Base-by-base conservation (phyloP, 2,329 filamentous ascomycete species). In the Fusarium virguliforme region DNA sequence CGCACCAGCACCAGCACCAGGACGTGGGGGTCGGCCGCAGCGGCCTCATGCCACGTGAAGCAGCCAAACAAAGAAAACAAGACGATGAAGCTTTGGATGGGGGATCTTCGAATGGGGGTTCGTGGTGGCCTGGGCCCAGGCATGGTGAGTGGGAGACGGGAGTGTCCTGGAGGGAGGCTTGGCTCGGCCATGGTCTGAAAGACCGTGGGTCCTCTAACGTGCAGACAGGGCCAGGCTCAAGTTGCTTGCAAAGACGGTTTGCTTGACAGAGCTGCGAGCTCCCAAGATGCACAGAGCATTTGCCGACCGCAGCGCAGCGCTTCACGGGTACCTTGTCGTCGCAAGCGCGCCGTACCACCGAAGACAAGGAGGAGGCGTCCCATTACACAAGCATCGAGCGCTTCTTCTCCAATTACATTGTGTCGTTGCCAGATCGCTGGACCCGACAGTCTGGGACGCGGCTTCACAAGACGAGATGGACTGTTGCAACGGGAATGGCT, bases 381-480 rank as follows among this genome's bases (percentile, higher is more conserved):
- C n/a, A 60, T 53, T 51, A 67, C 68, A 63, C 60, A 69, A 37
- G 24, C 37, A 63, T 53, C 60, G 35, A 58, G 48, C 51, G 24
- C 38, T 71, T 32, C 37, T 60, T 62, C 65, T 64, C 73, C 73
- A 75, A 74, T 74, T 65, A 60, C 41, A 38, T 67, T 30, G 59
- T 50, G 60, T 71, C 12, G 64, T 61, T 53, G 38, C 50, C 46
- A 66, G 48, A 58, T 61, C 43, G 48, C 35, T 53, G 15, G 73
- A 69, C 73, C 73, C 73, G 73, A 73, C 73, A 74, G 73, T 62
- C 43, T 60, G 73, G 73, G 59, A 68, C 69, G 51, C 53, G 67
- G 73, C 64, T 74, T 70, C 60, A 65, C 60, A 60, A 70, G 55
- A 67, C 68, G 68, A 74, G 71, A 74, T 74, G 61, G 69, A 58